Base-by-base conservation (phyloP, 768 basidiomycete species). In the Mycena rebaudengoi region DNA sequence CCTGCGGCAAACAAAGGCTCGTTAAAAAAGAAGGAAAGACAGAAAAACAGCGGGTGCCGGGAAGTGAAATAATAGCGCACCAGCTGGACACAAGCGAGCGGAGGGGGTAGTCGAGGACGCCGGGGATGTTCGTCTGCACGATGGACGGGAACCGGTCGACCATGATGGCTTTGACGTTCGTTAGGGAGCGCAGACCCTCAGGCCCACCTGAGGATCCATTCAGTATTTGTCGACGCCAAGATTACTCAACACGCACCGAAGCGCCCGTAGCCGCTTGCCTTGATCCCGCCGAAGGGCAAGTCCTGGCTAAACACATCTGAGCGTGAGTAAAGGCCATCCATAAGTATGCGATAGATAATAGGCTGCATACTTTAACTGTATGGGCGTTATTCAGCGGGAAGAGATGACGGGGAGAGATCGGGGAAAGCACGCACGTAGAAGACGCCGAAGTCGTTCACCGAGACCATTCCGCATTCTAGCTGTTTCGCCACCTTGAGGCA, bases 381-480 rank as follows among this genome's bases (percentile, higher is more conserved):
- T n/a, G n/a, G n/a, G n/a, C 71, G 65, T 73, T 30, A 63, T 56
- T 54, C 37, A 23, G 26, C 41, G 13, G 40, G 28, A 13, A 4
- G 18, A 26, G 39, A 46, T 35, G 25, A 44, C 35, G n/a, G 60
- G 50, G 55, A 46, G 33, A 46, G 65, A 20, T 30, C 14, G 37
- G 33, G 29, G 12, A 30, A 46, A 64, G 30, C 10, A 81, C 89
- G 81, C 71, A 93, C 89, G 73, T 95, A 95, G 78, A 89, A 95
- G 8, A 91, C 90, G 13, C 87, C 95, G 73, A 95, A 98, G 79
- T 99, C 98, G 70, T 99, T 99, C 65, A 98, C 84, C 20, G 96
- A 90, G 4, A 99, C 97, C 98, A 99, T 99, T 45, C 97, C 97
- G 70, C 95, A 96, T 53, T 97, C 88, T 51, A 99, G 80, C 48